Percentiles rank a stretch among this genome's conserved stretches.
Conservation (phyloP, 306 rosid species). For the Rubus idaeus region DNA sequence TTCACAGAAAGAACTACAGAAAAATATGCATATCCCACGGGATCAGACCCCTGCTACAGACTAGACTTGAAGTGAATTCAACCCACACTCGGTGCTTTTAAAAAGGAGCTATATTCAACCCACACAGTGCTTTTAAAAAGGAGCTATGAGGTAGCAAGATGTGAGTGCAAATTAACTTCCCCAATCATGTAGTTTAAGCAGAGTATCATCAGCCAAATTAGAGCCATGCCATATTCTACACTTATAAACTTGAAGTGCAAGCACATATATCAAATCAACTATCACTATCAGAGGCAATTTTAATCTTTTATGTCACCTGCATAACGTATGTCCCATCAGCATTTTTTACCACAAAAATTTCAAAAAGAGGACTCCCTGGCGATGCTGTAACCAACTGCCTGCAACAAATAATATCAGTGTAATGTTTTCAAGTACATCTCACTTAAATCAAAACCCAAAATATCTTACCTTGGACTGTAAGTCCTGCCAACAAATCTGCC, state of each 20-base stretch:
- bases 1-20: neutral
- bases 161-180: neutral
- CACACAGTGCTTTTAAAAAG: neutral
- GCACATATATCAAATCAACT: neutral
- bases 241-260: neutral
- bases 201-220: neutral
- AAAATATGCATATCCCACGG: neutral
- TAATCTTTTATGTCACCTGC: constrained; percentile 53
- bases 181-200: neutral
- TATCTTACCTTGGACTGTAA: constrained; percentile 80
- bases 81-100: neutral
- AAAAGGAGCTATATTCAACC: neutral
- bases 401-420: constrained; percentile 40
- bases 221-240: constrained; percentile 8
- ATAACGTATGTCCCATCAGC: constrained; percentile 67
- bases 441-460: constrained; percentile 25
- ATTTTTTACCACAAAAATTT: constrained; percentile 84
- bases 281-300: constrained; percentile 18
- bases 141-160: neutral
- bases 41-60: neutral
- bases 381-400: constrained; percentile 86
- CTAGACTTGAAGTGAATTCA: neutral
- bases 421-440: constrained; percentile 3
- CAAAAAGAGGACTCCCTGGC: constrained; percentile 83
- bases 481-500: constrained; percentile 82